Evolutionary conservation across 768 basidiomycete species (phyloP).

Genomic region (Cubamyces sp.): DNA sequence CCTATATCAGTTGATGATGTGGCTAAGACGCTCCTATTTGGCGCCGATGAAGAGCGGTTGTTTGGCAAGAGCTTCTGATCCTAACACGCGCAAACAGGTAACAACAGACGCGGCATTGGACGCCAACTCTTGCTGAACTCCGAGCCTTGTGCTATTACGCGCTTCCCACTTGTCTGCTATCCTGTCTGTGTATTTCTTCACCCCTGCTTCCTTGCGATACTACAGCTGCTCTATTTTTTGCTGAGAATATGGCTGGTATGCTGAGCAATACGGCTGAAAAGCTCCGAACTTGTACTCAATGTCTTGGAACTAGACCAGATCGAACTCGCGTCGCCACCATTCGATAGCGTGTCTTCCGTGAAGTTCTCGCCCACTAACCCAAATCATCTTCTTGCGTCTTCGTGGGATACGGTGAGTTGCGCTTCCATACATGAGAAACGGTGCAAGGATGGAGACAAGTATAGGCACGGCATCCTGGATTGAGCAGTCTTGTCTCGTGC

Average conservation of each 20-base stretch:
- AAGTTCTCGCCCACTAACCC: conserved; percentile 82
- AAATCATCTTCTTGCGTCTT: conserved; percentile 77
- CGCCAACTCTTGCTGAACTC: not conserved
- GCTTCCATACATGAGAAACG: not conserved
- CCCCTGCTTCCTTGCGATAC: too few species aligned
- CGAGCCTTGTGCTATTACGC: not conserved
- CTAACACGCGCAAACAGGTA: conserved; percentile 16
- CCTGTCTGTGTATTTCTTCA: not conserved
- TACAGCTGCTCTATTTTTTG: not conserved
- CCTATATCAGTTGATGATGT: too few species aligned
- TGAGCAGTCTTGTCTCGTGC: not conserved
- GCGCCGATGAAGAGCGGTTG: conserved; percentile 5
- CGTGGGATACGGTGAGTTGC: conserved; percentile 80
- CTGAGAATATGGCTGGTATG: not conserved
- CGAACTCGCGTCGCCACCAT: conserved; percentile 69
- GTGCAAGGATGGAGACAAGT: not conserved
- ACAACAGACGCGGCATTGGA: not conserved
- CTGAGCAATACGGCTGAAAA: not conserved
- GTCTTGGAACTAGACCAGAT: conserved; percentile 34
- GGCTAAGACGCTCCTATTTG: too few species aligned
- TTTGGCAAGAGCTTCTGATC: conserved; percentile 26
- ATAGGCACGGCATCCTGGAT: not conserved
- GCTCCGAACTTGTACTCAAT: not conserved
- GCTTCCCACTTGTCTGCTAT: not conserved
- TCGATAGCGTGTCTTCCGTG: conserved; percentile 83